phyloP scores from a whole-genome alignment of 805 yeast genomes.

The Starmerella floris region DNA sequence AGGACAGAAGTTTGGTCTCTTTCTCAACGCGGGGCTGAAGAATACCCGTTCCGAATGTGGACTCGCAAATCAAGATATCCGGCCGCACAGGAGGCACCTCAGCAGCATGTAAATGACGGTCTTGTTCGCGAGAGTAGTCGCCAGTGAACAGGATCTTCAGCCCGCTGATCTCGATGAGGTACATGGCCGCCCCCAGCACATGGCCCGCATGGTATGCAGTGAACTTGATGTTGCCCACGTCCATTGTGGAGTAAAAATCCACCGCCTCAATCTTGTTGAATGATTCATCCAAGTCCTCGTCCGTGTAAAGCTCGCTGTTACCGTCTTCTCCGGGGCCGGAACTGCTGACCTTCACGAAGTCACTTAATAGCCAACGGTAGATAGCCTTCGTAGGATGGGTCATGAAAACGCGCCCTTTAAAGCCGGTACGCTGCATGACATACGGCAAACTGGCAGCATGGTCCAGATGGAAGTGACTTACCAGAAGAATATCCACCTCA shows the following conservation, averaged over 20 bases:
- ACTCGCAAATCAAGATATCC: conserved; percentile 81
- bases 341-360: conserved; percentile 77
- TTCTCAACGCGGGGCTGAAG: conserved; percentile 82
- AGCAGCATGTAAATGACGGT: conserved; percentile 87
- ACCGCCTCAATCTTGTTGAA: conserved; percentile 86
- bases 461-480: conserved; percentile 92
- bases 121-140: conserved; percentile 91
- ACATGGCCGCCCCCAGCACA: conserved; percentile 98
- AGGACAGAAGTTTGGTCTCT: conserved; percentile 64
- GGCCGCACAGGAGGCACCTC: conserved; percentile 76
- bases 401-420: conserved; percentile 94
- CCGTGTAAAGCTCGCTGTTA: conserved; percentile 51
- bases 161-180: conserved; percentile 87
- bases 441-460: conserved; percentile 97
- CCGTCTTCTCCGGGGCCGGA: conserved; percentile 26
- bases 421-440: conserved; percentile 92
- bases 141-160: conserved; percentile 83
- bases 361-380: conserved; percentile 86
- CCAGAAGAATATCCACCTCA: conserved; percentile 69
- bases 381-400: conserved; percentile 98
- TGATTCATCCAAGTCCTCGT: conserved; percentile 76
- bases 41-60: conserved; percentile 95
- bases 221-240: conserved; percentile 84
- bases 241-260: conserved; percentile 90
- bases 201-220: conserved; percentile 99